These are phyloP conservation scores for Candida manassasensis DNA, from an alignment of 805 yeast species.

Conservation along the genomic window DNA sequence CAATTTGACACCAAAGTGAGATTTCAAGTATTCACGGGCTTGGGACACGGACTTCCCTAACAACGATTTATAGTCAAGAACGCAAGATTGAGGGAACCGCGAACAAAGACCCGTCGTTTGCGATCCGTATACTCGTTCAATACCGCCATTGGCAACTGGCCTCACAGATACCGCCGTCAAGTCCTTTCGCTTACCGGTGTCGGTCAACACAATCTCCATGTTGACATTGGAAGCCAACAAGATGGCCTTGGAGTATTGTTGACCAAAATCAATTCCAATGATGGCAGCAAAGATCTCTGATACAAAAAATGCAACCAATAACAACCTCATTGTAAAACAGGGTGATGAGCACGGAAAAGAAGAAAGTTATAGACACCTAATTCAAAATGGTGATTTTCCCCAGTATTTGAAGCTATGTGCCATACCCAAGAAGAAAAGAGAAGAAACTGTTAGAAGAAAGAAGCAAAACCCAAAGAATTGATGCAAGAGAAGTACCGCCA, in stretches of 20 bases:
- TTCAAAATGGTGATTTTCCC: no score
- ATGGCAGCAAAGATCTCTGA: slow-evolving; percentile 50
- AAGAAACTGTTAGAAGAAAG: no score
- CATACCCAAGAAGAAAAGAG: no score
- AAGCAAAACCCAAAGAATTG: no score
- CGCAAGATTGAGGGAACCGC: slow-evolving; percentile 67
- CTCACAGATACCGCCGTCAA: slow-evolving; percentile 70
- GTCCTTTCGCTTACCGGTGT: slow-evolving; percentile 90
- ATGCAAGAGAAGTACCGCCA: no score
- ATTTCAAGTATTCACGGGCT: slow-evolving; percentile 42
- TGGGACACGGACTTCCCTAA: slow-evolving; percentile 60
- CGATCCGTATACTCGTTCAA: slow-evolving; percentile 76
- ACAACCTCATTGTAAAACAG: slow-evolving; percentile 10
- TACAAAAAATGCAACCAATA: slow-evolving; percentile 11
- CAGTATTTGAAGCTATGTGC: no score
- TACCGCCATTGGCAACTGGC: slow-evolving; percentile 32
- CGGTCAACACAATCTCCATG: slow-evolving; percentile 81
- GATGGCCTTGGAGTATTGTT: slow-evolving; percentile 80
- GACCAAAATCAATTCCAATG: slow-evolving; percentile 86
- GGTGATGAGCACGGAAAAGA: neutral
- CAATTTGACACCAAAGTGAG: slow-evolving; percentile 59
- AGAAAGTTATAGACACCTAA: no score
- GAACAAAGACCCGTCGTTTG: slow-evolving; percentile 66
- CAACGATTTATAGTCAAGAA: slow-evolving; percentile 63
- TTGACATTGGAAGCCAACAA: slow-evolving; percentile 88